Base-by-base conservation (phyloP, 345 rosid genomes). In the Eucalyptus globulus region DNA sequence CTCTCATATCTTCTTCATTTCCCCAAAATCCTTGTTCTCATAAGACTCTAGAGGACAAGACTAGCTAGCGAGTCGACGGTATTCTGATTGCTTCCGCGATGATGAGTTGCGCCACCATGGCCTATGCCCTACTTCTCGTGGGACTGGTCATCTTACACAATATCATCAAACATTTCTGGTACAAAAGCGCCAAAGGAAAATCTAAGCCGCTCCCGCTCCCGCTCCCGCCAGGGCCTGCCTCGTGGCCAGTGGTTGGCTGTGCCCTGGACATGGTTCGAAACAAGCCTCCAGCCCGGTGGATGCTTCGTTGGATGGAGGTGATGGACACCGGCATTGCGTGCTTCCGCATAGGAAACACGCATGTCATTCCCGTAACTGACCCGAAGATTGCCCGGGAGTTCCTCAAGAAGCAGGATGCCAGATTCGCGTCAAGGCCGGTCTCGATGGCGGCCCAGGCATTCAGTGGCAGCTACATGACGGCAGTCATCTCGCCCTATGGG, bases 361-460 rank as follows among this genome's bases (percentile, higher is more conserved):
- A 89, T 43, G 91, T 90, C 44, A 89, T 94, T 90, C 15, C 87
- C 26, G 91, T 94, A 24, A 88, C 89, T 22, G 90, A 90, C 67
- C 67, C 31, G 8, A 60, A 27, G 67, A 60, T 60, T 12, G 67
- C 67, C 31, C 67, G 31, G 8, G 67, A 60, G 67, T 27, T 60
- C 67, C 67, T 60, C 67, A 60, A 1, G 67, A 60, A 60, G 67
- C 67, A 60, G 3, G 67, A 60, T 60, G 67, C 67, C 2, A 27
- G 7, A 27, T 60, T 60, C 31, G 31, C 67, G 6, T 60, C 14
- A 6, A 60, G 67, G 67, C 67, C 67, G 1, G n/a, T 60, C 67
- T 60, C 31, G 31, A 60, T 27, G 67, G 67, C 14, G 3, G 67
- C 67, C 31, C 13, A 6, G 4, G 67, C 67, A 3, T 27, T 6